phyloP scores from a whole-genome alignment of 352 stramenopile species.

The Globisporangium irregulare region DNA sequence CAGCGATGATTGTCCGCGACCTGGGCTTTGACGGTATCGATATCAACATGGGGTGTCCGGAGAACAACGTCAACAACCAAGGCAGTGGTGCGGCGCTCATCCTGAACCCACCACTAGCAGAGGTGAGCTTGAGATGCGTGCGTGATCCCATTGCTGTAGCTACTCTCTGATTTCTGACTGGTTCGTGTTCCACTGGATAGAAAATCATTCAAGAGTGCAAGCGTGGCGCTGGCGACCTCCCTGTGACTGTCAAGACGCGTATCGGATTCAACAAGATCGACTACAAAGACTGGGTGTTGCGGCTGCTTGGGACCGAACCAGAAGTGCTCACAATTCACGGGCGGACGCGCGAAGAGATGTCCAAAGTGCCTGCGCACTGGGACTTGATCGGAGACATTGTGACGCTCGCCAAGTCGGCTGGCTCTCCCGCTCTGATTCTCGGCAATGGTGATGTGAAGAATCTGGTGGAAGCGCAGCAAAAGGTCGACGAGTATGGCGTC shows the following conservation, averaged over 20 bases:
- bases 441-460: conserved; percentile 76
- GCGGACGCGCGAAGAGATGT: conserved; percentile 80
- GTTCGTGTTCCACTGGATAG: conserved; percentile 6
- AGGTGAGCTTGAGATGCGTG: conserved; percentile 12
- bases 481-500: conserved; percentile 63
- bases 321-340: conserved; percentile 80
- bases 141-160: background rate
- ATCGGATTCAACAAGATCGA: conserved; percentile 78
- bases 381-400: conserved; percentile 78
- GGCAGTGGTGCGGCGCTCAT: conserved; percentile 70
- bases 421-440: conserved; percentile 63
- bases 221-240: conserved; percentile 55
- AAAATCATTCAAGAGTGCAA: conserved; percentile 69
- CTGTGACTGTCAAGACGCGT: conserved; percentile 77
- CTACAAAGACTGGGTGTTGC: conserved; percentile 74
- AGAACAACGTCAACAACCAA: conserved; percentile 79
- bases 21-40: conserved; percentile 84
- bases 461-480: conserved; percentile 58
- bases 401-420: conserved; percentile 40
- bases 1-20: conserved; percentile 68
- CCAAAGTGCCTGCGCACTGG: conserved; percentile 77
- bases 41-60: conserved; percentile 85
- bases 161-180: background rate
- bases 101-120: conserved; percentile 49
- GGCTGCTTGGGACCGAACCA: conserved; percentile 60